Base-by-base conservation (phyloP, 805 yeast species). In the Kuraishia ogatae region DNA sequence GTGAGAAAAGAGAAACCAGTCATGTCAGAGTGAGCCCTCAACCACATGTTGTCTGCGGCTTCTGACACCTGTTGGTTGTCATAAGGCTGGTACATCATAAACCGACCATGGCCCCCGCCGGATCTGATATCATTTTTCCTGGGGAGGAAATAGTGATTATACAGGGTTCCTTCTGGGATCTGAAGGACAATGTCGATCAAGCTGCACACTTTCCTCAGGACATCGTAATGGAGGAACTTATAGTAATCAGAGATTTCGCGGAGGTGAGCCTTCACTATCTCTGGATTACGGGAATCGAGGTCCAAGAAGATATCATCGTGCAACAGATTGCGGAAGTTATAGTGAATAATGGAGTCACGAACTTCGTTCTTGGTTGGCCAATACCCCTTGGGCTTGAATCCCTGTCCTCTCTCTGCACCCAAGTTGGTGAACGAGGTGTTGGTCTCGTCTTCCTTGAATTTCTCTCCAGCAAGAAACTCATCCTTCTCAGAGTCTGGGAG, bases 11-110 rank as follows among this genome's bases (percentile, higher is more conserved):
- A 64, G 50, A 74, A 67, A 1, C 71, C 77, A 55, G 71, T 66
- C 20, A 68, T 71, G 60, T 78, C 81, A 28, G 78, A 71, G 58
- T 78, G 82, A 1, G 81, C 82, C 51, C 80, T 66, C 28, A 78
- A 64, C 74, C 75, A 76, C 2, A 75, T 75, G 28, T 68, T 64
- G 10, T 67, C 68, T 0, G 79, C 74, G 13, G 43, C 43, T 50
- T 65, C 62, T 21, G 60, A 49, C 10, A 65, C 64, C 20, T 68
- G 68, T 5, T 64, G 66, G 15, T 64, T 64, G 35, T 63, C 60
- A 39, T 67, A 67, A 35, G 70, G 73, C 56, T 71, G 68, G 57
- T 74, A 74, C 48, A 67, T 55, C 67, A 74, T 66, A 50, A 72
- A 64, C 46, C 78, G 60, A 1, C 75, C 75, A 54, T 67, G 66